Evolutionary conservation across 2,329 filamentous ascomycete genomes (phyloP), one percentile per base, ranked within the genome.

Genomic region (Fusarium miscanthi): DNA sequence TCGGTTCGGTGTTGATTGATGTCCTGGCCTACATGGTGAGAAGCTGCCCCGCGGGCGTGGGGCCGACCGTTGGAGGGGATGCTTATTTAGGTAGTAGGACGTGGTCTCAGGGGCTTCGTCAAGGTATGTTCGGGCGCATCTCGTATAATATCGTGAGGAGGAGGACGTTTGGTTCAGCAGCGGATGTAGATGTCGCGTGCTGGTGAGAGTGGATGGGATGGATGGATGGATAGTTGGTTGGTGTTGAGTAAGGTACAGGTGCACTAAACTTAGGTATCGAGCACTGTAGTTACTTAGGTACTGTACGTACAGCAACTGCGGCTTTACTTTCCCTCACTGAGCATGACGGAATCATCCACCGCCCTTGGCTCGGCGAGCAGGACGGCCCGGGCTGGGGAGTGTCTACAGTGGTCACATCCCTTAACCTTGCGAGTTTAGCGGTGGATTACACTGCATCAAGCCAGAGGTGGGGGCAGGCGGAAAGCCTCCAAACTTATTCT

Each of bases 1-100:
- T 49, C 25, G n/a, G 46, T 41, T 43, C 25, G 17, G 33, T 33
- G 27, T 45, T 38, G 33, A 49, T 45, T 38, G 33, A 49, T 38
- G 62, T 56, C 40, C 33, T 30, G 46, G 51, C 74, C 72, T 78
- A 78, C 76, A 78, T 78, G 60, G 65, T 78, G 74, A 73, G 72
- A 67, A 66, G 69, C 70, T 77, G 76, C 77, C 77, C 77, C 77
- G 74, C 76, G 69, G 61, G 71, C 75, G 74, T 75, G 75, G 76
- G 77, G 77, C 70, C 59, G 73, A 65, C 64, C 72, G 68, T 60
- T 53, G 53, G 58, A 65, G 58, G 66, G 73, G 59, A 59, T 64
- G 59, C 51, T 71, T 62, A 62, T 73, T 58, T 66, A 64, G 59
- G 58, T 43, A 53, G 58, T 63, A 75, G 70, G 30, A 42, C 33